These are phyloP conservation scores for Eucalyptus victrix DNA, from an alignment of 345 rosid genomes.

Conservation along the genomic window DNA sequence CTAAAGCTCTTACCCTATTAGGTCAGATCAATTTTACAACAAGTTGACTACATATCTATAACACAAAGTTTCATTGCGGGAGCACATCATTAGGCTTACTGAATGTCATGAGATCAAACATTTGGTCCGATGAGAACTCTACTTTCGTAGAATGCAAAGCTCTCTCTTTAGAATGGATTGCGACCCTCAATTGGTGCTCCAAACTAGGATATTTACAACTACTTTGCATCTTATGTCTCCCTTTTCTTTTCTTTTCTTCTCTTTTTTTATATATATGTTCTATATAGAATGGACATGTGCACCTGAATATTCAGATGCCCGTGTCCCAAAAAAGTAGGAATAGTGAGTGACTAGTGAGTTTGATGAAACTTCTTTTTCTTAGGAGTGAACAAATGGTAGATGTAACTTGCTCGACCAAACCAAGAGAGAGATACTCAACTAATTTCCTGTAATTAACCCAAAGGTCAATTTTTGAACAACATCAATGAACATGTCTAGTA, in stretches of 20 bases:
- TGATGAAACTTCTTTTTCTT: not conserved
- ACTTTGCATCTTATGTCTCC: not conserved
- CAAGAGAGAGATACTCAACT: not conserved
- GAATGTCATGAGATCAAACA: not conserved
- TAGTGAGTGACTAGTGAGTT: not conserved
- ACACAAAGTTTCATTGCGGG: not conserved
- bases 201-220: not conserved
- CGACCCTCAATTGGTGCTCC: not conserved
- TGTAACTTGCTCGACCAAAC: not conserved
- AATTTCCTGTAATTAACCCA: rapidly evolving
- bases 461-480: not conserved
- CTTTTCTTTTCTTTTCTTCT: rapidly evolving
- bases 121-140: not conserved
- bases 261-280: too few species aligned
- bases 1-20: too few species aligned
- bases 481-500: not conserved
- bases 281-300: not conserved
- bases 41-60: not conserved
- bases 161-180: not conserved
- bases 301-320: not conserved
- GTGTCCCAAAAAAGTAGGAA: not conserved
- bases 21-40: too few species aligned
- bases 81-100: not conserved
- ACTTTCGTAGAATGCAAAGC: not conserved
- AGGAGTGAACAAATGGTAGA: not conserved